phyloP scores from a whole-genome alignment of 1,139 yeast species.

The Yamadazyma friedrichii region DNA sequence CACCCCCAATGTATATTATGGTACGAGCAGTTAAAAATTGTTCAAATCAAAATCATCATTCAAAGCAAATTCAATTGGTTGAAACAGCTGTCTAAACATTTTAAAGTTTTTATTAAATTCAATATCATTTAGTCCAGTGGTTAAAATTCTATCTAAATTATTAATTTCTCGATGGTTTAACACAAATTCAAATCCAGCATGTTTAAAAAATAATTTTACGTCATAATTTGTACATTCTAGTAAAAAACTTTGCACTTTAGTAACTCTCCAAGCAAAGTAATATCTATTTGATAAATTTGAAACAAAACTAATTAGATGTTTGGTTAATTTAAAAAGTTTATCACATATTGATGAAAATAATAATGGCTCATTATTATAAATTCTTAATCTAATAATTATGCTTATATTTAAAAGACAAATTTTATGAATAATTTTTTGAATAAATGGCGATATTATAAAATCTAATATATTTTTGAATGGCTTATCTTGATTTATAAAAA shows the following conservation, averaged over 20 bases:
- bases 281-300: constrained; percentile 28
- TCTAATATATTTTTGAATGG: not conserved
- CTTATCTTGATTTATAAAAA: not conserved
- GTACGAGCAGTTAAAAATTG: no score
- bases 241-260: constrained; percentile 32
- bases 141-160: not conserved
- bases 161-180: not conserved
- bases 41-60: not conserved
- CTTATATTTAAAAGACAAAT: not conserved
- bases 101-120: constrained; percentile 2
- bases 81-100: not conserved
- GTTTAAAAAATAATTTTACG: not conserved
- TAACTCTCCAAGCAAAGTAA: constrained; percentile 44
- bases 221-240: not conserved
- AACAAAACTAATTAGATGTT: constrained; percentile 1
- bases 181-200: not conserved
- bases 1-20: no score
- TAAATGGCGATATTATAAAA: constrained; percentile 1
- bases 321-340: not conserved
- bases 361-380: not conserved
- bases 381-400: not conserved
- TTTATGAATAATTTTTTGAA: constrained; percentile 2
- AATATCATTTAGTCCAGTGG: not conserved
- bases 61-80: not conserved
- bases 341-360: not conserved